Percentiles rank a stretch among this genome's conserved stretches.
Evolutionary conservation across 192 early-diverging fungal species (phyloP).

Genomic region (Coemansia nantahalensis): DNA sequence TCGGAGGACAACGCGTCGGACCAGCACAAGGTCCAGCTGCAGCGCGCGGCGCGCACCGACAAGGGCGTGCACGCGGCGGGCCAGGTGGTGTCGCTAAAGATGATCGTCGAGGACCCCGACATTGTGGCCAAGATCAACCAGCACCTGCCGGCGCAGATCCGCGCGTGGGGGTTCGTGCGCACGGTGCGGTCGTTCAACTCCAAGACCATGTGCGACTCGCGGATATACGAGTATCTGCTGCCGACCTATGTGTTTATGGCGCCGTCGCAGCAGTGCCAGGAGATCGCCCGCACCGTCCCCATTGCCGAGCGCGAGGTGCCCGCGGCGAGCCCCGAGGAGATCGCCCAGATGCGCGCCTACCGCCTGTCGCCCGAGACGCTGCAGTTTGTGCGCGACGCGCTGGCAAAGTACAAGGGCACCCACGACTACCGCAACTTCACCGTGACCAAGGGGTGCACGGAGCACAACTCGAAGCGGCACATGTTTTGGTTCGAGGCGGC

Average conservation of each 20-base stretch:
- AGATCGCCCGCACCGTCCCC: conserved; percentile 25
- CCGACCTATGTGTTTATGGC: conserved; percentile 84
- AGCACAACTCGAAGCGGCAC: conserved; percentile 73
- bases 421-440: conserved; percentile 98
- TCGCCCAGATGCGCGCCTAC: conserved; percentile 61
- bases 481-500: conserved; percentile 80
- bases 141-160: conserved; percentile 82
- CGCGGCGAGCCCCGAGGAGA: conserved; percentile 57
- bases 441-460: conserved; percentile 70
- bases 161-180: conserved; percentile 79
- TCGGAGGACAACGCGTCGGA: conserved; percentile 84
- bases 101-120: conserved; percentile 73
- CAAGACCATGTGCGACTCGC: conserved; percentile 88
- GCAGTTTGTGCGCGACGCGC: conserved; percentile 60
- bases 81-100: conserved; percentile 90
- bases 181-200: conserved; percentile 80
- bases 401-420: conserved; percentile 77
- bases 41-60: conserved; percentile 93
- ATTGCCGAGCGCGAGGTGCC: conserved; percentile 33
- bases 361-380: conserved; percentile 64
- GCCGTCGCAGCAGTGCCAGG: conserved; percentile 41
- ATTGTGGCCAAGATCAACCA: conserved; percentile 79
- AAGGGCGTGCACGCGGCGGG: conserved; percentile 99
- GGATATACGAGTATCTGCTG: conserved; percentile 95
- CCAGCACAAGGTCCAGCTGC: conserved; percentile 77